Conservation (phyloP, 1,139 yeast genomes). For the Hansenula lynferdii region DNA sequence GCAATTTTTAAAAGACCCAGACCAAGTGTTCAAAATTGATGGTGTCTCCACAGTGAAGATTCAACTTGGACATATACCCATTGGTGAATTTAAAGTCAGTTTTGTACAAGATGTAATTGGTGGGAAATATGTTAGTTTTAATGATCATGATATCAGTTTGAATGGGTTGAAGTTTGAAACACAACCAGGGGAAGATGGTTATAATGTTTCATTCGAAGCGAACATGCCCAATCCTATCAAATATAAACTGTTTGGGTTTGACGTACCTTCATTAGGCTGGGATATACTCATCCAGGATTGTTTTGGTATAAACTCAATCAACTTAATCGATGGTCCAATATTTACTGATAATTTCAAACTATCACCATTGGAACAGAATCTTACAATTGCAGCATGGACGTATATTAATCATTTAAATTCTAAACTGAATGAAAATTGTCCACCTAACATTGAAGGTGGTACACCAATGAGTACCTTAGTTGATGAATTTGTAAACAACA, state of each 20-base stretch:
- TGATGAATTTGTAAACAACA: conserved; percentile 24
- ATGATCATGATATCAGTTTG: conserved; percentile 15
- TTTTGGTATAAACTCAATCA: conserved; percentile 18
- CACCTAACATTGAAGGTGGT: conserved; percentile 20
- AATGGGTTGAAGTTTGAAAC: conserved; percentile 10
- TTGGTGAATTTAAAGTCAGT: conserved; percentile 25
- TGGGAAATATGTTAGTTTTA: conserved; percentile 17
- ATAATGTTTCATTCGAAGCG: conserved; percentile 19
- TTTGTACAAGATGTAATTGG: conserved; percentile 23
- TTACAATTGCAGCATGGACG: conserved; percentile 9
- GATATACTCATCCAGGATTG: conserved; percentile 29
- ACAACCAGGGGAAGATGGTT: conserved; percentile 19
- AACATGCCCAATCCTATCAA: conserved; percentile 18
- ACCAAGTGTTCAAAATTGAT: conserved; percentile 24
- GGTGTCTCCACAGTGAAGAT: conserved; percentile 29
- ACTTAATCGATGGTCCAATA: conserved; percentile 13
- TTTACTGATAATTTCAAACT: conserved; percentile 11
- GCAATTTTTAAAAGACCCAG: conserved; percentile 24
- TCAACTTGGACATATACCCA: conserved; percentile 26
- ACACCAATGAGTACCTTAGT: conserved; percentile 31
- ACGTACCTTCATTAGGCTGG: conserved; percentile 29
- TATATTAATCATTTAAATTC: conserved; percentile 12
- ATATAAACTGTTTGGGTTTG: conserved; percentile 15
- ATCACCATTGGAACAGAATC: conserved; percentile 10
- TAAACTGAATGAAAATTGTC: conserved; percentile 16